These are phyloP conservation scores for Chaetomium sp. DNA, from an alignment of 2,329 filamentous ascomycete species.

Conservation along the genomic window DNA sequence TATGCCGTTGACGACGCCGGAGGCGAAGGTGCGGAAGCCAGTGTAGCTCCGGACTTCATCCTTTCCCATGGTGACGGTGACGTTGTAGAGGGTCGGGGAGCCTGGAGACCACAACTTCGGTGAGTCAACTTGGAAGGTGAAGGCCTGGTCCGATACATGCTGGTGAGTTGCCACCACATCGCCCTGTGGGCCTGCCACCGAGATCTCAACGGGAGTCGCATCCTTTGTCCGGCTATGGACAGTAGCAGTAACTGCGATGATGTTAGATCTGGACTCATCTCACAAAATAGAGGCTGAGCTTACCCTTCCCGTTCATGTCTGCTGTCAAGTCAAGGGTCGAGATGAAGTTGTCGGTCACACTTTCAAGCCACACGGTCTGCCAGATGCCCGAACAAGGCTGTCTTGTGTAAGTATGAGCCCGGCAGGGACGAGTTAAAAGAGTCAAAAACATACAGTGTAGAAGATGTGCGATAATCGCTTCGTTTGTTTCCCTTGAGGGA, in stretches of 20 bases:
- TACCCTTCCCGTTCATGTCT: conserved; percentile 55
- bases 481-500: conserved; percentile 68
- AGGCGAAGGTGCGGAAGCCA: conserved; percentile 66
- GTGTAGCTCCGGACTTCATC: conserved; percentile 66
- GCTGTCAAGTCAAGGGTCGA: conserved; percentile 61
- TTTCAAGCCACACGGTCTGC: conserved; percentile 72
- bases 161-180: conserved; percentile 47
- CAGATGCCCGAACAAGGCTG: conserved; percentile 73
- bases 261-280: neutral
- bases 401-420: no score
- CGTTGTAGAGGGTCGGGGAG: conserved; percentile 64
- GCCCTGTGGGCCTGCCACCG: conserved; percentile 43
- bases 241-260: conserved; percentile 51
- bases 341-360: conserved; percentile 60
- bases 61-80: conserved; percentile 54
- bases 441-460: no score
- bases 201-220: conserved; percentile 42
- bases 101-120: conserved; percentile 67
- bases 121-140: conserved; percentile 57
- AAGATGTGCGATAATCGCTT: conserved; percentile 63
- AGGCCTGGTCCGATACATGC: conserved; percentile 51
- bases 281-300: conserved; percentile 28
- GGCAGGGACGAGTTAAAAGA: no score
- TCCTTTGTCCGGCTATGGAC: conserved; percentile 49
- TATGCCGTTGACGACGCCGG: conserved; percentile 58